Evolutionary conservation across 176 grass and related monocot species (phyloP), one percentile per base, ranked within the genome.

Genomic region (Carex scoparia): DNA sequence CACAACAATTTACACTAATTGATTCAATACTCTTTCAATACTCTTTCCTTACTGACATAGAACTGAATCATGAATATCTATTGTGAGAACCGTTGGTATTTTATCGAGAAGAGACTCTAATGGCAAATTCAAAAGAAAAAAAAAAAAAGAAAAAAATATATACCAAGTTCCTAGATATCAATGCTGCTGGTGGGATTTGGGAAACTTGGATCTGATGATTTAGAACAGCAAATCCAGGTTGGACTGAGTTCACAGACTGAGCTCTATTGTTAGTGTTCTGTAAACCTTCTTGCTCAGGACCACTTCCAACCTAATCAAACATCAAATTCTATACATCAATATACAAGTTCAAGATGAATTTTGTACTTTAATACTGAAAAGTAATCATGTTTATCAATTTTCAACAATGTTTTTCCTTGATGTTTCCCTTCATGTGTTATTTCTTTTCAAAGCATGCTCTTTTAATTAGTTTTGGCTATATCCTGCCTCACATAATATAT

Each of bases 171-270:
- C 58, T 86, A 42, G 91, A 79, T 74, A 95, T 58, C 53, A 66
- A 37, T 48, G 69, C 90, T 64, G 71, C 46, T 8, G 87, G 88
- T 60, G 81, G 89, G 85, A 93, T 81, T 61, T 85, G 95, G 32
- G 91, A 81, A 64, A 90, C 69, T 83, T 98, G 95, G 77, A 93
- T 86, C 77, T 89, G 91, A 58, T 98, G 95, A 40, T 94, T 97
- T 44, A 83, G 57, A 86, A 86, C 86, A 46, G 89, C 81, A 86
- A 98, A 88, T 66, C 89, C 86, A 86, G 92, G 89, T 69, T 78
- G 95, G 61, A 72, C 61, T 56, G 76, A 76, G 77, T 94, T 88
- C 65, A 83, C 61, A 46, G 81, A 59, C 46, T 92, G 93, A 88
- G 79, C 69, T 89, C 91, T 90, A 87, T 74, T 86, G 65, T 58